These are phyloP conservation scores for Carallia pectinifolia DNA, from an alignment of 345 rosid genomes.

Conservation along the genomic window DNA sequence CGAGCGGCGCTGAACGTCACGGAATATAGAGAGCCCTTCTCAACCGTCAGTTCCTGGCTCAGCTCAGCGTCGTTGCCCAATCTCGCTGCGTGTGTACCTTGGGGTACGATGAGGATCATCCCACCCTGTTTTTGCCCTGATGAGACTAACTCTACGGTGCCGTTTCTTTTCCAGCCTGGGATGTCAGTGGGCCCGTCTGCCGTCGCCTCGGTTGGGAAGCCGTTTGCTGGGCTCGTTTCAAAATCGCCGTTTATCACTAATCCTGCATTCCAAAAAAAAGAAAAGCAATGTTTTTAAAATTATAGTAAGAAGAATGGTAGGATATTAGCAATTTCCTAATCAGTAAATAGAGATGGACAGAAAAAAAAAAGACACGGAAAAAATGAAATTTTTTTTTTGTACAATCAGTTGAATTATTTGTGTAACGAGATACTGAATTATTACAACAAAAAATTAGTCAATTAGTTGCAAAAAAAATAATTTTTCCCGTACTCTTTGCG, in stretches of 20 bases:
- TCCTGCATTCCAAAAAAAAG: slow-evolving; percentile 36
- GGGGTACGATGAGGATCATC: slow-evolving; percentile 93
- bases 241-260: slow-evolving; percentile 73
- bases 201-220: slow-evolving; percentile 60
- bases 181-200: slow-evolving; percentile 47
- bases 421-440: no score
- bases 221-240: slow-evolving; percentile 62
- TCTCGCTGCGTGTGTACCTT: slow-evolving; percentile 75
- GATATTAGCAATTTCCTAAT: no score
- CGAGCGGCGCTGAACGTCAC: slow-evolving; percentile 98
- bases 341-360: no score
- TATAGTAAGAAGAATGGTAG: no score
- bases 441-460: no score
- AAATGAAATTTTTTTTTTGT: no score
- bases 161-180: slow-evolving; percentile 71
- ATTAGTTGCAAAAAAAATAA: no score
- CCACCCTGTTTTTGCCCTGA: slow-evolving; percentile 96
- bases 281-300: background rate
- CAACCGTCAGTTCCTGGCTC: slow-evolving; percentile 83
- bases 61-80: slow-evolving; percentile 93
- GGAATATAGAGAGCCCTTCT: slow-evolving; percentile 75
- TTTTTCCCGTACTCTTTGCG: no score
- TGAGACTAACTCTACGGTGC: slow-evolving; percentile 74
- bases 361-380: no score
- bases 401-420: no score